These are phyloP conservation scores for Candida manassasensis DNA, from an alignment of 805 yeast genomes.

Conservation along the genomic window DNA sequence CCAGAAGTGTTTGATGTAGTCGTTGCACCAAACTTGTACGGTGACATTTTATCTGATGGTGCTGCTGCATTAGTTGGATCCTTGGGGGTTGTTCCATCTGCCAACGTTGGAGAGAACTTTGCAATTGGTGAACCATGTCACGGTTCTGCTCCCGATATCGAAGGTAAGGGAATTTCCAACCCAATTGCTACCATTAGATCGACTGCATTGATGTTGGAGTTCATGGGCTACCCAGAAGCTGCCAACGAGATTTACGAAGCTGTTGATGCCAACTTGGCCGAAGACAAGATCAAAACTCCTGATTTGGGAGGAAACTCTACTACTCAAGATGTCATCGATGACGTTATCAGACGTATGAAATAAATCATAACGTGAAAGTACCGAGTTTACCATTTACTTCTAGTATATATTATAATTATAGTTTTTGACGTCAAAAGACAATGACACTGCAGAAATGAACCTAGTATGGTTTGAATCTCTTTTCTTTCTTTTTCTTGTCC, in stretches of 20 bases:
- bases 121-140: conserved; percentile 99
- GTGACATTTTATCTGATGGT: conserved; percentile 95
- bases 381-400: conserved; percentile 1
- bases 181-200: conserved; percentile 98
- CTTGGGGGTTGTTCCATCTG: conserved; percentile 95
- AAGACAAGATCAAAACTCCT: conserved; percentile 78
- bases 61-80: conserved; percentile 98
- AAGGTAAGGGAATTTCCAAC: conserved; percentile 90
- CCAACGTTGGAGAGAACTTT: conserved; percentile 93
- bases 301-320: conserved; percentile 90
- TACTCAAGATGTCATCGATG: conserved; percentile 83
- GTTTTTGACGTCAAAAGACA: too few relatives aligned
- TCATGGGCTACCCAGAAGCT: conserved; percentile 84
- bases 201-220: conserved; percentile 92
- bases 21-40: conserved; percentile 97
- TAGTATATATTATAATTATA: too few relatives aligned
- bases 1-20: conserved; percentile 97
- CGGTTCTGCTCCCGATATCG: conserved; percentile 98
- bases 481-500: conserved; percentile 37
- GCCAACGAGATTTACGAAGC: conserved; percentile 92
- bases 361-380: conserved; percentile 11
- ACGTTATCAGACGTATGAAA: conserved; percentile 55
- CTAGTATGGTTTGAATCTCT: conserved; percentile 55
- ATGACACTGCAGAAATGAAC: conserved; percentile 1
- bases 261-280: conserved; percentile 87